These are phyloP conservation scores for Umbelopsis sp. DNA, from an alignment of 192 early-diverging fungal genomes.

Conservation along the genomic window DNA sequence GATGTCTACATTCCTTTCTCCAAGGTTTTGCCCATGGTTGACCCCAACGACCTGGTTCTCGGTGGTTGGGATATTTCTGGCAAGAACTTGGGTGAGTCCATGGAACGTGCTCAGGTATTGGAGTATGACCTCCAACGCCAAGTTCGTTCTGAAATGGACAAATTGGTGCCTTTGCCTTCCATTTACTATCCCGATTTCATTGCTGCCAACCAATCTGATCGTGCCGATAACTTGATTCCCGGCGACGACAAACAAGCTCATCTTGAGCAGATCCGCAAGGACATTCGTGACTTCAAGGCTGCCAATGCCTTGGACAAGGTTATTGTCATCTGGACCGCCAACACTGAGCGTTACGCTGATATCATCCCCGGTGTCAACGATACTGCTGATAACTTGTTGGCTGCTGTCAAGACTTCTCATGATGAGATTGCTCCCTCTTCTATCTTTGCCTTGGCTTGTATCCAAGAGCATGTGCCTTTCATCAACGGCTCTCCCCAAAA, in stretches of 20 bases:
- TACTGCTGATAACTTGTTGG: slow-evolving; percentile 90
- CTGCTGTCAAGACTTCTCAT: slow-evolving; percentile 81
- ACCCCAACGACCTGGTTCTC: slow-evolving; percentile 96
- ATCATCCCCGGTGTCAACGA: slow-evolving; percentile 94
- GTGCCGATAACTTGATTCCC: slow-evolving; percentile 90
- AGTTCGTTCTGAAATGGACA: slow-evolving; percentile 78
- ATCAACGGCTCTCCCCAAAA: slow-evolving; percentile 99
- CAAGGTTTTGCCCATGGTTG: slow-evolving; percentile 93
- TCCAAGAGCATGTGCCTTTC: slow-evolving; percentile 94
- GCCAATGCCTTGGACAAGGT: slow-evolving; percentile 88
- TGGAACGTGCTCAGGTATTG: slow-evolving; percentile 95
- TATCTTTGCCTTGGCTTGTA: slow-evolving; percentile 94
- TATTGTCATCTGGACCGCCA: slow-evolving; percentile 98
- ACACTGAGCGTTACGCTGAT: slow-evolving; percentile 93
- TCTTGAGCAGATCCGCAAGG: slow-evolving; percentile 89
- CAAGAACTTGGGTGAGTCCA: slow-evolving; percentile 85
- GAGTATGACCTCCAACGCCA: slow-evolving; percentile 96
- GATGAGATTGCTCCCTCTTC: slow-evolving; percentile 94
- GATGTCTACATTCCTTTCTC: slow-evolving; percentile 95
- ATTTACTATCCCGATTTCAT: slow-evolving; percentile 99
- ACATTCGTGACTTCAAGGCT: slow-evolving; percentile 96
- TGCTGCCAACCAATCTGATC: slow-evolving; percentile 96
- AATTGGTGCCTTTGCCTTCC: slow-evolving; percentile 87
- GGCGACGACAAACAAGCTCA: slow-evolving; percentile 89
- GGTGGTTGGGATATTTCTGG: slow-evolving; percentile 98